Evolutionary conservation across 768 basidiomycete genomes (phyloP), one percentile per base, ranked within the genome.

Genomic region (Tylopilus felleus): DNA sequence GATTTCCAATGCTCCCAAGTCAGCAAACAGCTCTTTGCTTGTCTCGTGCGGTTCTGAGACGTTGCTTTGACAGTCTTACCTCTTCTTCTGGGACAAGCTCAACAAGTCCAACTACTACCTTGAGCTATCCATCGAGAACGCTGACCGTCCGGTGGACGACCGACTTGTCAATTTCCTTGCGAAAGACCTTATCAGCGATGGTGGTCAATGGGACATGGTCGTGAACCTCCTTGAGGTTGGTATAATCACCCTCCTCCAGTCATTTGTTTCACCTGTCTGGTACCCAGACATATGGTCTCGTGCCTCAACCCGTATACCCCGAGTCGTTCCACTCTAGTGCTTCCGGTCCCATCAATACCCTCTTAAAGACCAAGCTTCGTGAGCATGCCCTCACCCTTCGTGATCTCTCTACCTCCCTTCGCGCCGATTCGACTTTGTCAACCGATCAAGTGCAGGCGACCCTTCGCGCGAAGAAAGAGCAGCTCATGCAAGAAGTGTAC

Each of bases 61-160:
- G 27, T 46, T 55, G 25, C 28, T 14, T 44, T 36, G 39, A 40
- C 61, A 91, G 88, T 83, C 84, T 2, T 96, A 96, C 71, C 78
- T 95, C 27, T 95, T 94, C 79, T 95, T 98, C 80, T 96, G 88
- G 79, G 95, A 98, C 73, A 94, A 95, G 72, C 82, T 98, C 47
- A 93, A 95, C 78, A 92, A 97, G 69, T 73, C 80, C 41, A 88
- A 88, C 71, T 94, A 90, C 73, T 96, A 88, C 71, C 85, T 97
- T 17, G 95, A 97, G 71, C 78, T 88, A 38, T 82, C 88, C 45
- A 90, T 98, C 60, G 78, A 96, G 70, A 80, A 88, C 51, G 85
- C 85, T 1, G 84, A 90, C 59, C 78, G 84, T 38, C 86, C 90
- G 1, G 72, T 95, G 47, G 90, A 96, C 50, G 85, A 90, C 64